A percentile compares a stretch with the other conserved stretches of the same genome.
phyloP scores from a whole-genome alignment of 2,329 filamentous ascomycete species.

The Colletotrichum truncatum region DNA sequence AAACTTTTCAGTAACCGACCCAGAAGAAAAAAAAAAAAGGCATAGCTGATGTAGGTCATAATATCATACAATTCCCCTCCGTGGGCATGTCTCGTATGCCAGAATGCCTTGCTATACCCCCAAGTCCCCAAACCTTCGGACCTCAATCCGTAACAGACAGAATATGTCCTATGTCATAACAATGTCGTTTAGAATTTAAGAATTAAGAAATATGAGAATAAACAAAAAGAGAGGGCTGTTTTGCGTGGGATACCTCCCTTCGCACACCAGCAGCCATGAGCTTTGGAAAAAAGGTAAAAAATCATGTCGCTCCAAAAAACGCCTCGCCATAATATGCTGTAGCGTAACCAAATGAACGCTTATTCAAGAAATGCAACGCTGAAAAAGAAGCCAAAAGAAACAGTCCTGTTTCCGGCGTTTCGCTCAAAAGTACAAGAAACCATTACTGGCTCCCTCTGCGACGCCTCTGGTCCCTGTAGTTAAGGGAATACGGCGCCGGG shows the following conservation, averaged over 20 bases:
- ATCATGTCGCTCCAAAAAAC: slow-evolving; percentile 6
- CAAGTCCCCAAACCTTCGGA: neutral
- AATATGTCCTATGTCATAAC: neutral
- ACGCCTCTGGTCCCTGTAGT: slow-evolving; percentile 23
- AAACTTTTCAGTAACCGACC: slow-evolving; percentile 11
- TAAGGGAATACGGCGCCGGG: slow-evolving; percentile 19
- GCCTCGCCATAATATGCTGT: slow-evolving; percentile 17
- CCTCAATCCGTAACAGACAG: neutral
- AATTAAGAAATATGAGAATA: slow-evolving; percentile 8
- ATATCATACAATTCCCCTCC: neutral
- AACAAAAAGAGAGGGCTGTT: neutral
- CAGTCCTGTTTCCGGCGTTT: neutral
- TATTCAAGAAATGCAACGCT: neutral
- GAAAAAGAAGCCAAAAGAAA: too few relatives aligned
- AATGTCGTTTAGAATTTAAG: slow-evolving; percentile 3
- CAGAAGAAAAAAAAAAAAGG: neutral
- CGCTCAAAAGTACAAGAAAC: too few relatives aligned
- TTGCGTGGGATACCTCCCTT: too few relatives aligned
- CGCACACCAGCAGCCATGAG: slow-evolving; percentile 23
- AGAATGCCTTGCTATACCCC: neutral
- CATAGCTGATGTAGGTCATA: neutral
- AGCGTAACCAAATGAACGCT: slow-evolving; percentile 6
- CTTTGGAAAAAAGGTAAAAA: neutral
- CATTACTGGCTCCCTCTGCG: slow-evolving; percentile 23
- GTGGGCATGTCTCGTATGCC: neutral